Evolutionary conservation across 352 stramenopile genomes (phyloP).

Genomic region (Aphanomyces invadans): DNA sequence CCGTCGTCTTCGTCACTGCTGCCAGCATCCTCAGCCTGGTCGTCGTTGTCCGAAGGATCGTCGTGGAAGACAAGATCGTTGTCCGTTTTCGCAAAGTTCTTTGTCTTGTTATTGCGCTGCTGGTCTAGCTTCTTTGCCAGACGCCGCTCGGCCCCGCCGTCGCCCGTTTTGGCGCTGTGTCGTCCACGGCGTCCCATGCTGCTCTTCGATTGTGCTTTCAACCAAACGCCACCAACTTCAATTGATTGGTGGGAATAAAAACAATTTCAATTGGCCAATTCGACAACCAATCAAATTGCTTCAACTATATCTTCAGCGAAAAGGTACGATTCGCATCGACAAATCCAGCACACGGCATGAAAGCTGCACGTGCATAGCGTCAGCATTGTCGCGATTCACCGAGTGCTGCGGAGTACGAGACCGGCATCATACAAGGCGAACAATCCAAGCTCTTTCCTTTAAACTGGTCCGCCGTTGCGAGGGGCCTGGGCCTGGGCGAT

Average conservation of each 20-base stretch:
- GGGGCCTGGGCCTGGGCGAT: too few species aligned
- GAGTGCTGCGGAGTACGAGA: too few species aligned
- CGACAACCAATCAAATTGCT: neutral
- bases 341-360: too few species aligned
- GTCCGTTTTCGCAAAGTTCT: constrained; percentile 27
- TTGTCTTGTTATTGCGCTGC: constrained; percentile 53
- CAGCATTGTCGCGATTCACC: too few species aligned
- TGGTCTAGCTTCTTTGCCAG: constrained; percentile 39
- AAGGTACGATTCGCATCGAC: too few species aligned
- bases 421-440: too few species aligned
- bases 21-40: constrained; percentile 39
- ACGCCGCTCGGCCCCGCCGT: constrained; percentile 65
- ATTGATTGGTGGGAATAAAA: constrained; percentile 20
- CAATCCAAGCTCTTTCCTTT: too few species aligned
- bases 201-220: neutral
- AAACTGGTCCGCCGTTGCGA: too few species aligned
- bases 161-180: constrained; percentile 63
- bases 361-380: too few species aligned
- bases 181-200: constrained; percentile 62
- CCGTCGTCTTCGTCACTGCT: constrained; percentile 54
- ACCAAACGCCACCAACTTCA: constrained; percentile 1
- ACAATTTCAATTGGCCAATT: neutral
- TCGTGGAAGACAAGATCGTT: constrained; percentile 81
- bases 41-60: constrained; percentile 71
- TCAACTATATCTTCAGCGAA: too few species aligned